Evolutionary conservation across 768 basidiomycete genomes (phyloP).

Genomic region (Solioccasus polychromus): DNA sequence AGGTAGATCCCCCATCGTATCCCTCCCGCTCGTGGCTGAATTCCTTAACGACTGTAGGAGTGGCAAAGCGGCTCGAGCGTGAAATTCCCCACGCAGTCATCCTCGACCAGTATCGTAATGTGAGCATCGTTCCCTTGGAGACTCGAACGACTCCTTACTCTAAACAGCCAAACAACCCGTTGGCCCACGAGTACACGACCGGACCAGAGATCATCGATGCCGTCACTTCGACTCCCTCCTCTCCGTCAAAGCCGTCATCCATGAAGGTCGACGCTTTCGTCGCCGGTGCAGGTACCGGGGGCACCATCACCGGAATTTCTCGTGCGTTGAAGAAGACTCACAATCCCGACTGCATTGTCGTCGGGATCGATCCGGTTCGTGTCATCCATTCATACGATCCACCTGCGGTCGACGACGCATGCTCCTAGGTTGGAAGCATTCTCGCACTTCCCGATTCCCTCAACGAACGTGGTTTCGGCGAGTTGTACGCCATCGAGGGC

Average conservation of each 20-base stretch:
- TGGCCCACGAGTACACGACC: slow-evolving; percentile 88
- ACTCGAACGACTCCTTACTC: not conserved
- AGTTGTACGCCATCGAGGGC: slow-evolving; percentile 83
- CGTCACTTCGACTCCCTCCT: slow-evolving; percentile 63
- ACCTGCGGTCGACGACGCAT: slow-evolving; percentile 7
- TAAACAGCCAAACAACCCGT: slow-evolving; percentile 71
- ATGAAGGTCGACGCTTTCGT: slow-evolving; percentile 78
- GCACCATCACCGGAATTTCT: slow-evolving; percentile 87
- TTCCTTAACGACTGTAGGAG: slow-evolving; percentile 84
- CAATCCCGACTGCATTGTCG: slow-evolving; percentile 67
- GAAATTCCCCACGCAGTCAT: slow-evolving; percentile 86
- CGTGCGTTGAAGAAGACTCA: slow-evolving; percentile 76
- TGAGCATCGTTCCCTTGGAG: slow-evolving; percentile 31
- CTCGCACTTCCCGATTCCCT: slow-evolving; percentile 70
- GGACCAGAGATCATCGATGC: slow-evolving; percentile 90
- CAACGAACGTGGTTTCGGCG: slow-evolving; percentile 47
- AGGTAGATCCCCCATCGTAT: slow-evolving; percentile 55
- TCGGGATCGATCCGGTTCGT: slow-evolving; percentile 90
- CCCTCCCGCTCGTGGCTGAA: slow-evolving; percentile 69
- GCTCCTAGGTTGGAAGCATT: slow-evolving; percentile 76
- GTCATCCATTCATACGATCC: not conserved
- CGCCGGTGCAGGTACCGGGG: slow-evolving; percentile 91
- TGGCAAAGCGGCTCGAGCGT: slow-evolving; percentile 72
- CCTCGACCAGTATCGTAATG: slow-evolving; percentile 87
- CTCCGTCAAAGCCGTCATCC: slow-evolving; percentile 54